These are phyloP conservation scores for Scedosporium dehoogii DNA, from an alignment of 2,329 filamentous ascomycete species.

Conservation along the genomic window DNA sequence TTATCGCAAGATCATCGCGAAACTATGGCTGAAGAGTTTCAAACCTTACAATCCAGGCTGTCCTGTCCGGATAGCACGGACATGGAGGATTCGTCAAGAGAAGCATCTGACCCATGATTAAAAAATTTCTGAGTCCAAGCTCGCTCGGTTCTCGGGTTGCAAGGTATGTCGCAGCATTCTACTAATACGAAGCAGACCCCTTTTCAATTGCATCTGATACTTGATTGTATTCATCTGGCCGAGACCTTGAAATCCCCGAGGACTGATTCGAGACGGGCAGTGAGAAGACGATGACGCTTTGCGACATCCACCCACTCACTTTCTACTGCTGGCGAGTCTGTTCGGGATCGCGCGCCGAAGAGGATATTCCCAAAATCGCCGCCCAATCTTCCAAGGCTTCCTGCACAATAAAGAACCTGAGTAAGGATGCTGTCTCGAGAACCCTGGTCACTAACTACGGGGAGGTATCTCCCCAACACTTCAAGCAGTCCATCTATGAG, in stretches of 20 bases:
- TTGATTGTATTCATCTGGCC: background rate
- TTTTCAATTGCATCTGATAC: background rate
- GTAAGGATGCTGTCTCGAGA: conserved; percentile 81
- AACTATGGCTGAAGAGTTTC: no score
- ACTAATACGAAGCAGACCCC: no score
- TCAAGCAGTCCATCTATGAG: conserved; percentile 72
- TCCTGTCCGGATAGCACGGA: no score
- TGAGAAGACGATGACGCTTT: conserved; percentile 75
- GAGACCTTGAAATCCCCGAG: conserved; percentile 41
- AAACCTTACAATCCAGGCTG: no score
- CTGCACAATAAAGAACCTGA: conserved; percentile 86
- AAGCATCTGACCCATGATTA: no score
- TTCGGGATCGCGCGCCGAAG: conserved; percentile 33
- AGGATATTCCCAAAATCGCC: conserved; percentile 89
- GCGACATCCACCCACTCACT: conserved; percentile 83
- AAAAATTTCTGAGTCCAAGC: no score
- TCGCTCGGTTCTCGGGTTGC: no score
- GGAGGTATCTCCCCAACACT: conserved; percentile 66
- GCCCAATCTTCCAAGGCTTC: conserved; percentile 78
- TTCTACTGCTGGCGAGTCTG: conserved; percentile 18
- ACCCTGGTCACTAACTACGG: conserved; percentile 68
- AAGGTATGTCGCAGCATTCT: no score
- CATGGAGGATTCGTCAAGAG: no score
- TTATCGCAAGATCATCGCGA: no score
- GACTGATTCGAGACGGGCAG: conserved; percentile 64